These are phyloP conservation scores for Ormosia semicastrata DNA, from an alignment of 306 rosid genomes.

Conservation along the genomic window DNA sequence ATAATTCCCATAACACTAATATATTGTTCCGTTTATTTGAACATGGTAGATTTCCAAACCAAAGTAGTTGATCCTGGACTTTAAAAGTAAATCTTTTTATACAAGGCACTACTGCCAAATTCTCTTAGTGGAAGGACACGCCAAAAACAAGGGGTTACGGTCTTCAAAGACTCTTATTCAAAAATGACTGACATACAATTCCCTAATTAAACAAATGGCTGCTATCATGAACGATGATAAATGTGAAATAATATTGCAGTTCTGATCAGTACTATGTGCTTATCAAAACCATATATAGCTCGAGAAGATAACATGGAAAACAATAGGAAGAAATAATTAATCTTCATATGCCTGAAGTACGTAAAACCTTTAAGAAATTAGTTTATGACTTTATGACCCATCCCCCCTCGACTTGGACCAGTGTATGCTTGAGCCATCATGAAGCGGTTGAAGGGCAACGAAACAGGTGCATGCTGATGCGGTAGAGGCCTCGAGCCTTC, in stretches of 20 bases:
- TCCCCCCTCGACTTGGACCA: slow-evolving; percentile 54
- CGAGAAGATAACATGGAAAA: neutral
- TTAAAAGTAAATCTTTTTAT: too few species aligned
- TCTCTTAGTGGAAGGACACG: neutral
- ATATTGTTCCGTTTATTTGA: too few species aligned
- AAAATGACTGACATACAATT: neutral
- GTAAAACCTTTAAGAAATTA: neutral
- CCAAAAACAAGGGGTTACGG: too few species aligned
- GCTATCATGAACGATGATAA: neutral
- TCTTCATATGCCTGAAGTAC: neutral
- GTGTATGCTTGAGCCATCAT: slow-evolving; percentile 48
- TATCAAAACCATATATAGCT: neutral
- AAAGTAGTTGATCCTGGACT: neutral
- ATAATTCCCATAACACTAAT: too few species aligned
- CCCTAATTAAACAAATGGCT: neutral
- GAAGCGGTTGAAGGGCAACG: slow-evolving; percentile 3
- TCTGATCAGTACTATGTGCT: neutral
- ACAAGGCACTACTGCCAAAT: neutral
- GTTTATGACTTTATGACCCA: slow-evolving; percentile 47
- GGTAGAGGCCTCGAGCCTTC: slow-evolving; percentile 43
- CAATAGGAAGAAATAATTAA: neutral
- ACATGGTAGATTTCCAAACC: neutral
- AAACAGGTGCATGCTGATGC: neutral
- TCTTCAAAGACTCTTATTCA: neutral
- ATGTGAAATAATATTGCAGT: neutral